Evolutionary conservation across 257 asterid genomes (phyloP), one percentile per base, ranked within the genome.

Genomic region (Thymus quinquecostatus): DNA sequence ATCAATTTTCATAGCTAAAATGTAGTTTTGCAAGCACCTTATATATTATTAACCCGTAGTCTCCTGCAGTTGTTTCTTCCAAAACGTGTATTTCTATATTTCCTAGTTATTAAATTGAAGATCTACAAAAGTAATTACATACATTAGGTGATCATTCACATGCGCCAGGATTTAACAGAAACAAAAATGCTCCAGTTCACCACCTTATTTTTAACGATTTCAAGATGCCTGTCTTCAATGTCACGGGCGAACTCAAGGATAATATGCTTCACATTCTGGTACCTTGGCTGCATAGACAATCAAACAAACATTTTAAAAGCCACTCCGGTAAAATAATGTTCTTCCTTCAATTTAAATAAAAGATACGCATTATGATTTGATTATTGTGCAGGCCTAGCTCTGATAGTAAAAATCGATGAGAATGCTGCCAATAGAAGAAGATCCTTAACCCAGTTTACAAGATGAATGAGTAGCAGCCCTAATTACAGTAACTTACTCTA

Each of bases 231-330:
- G 81, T 91, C 99, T 77, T 91, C 97, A 70, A 91, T 77, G 77
- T 88, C 95, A 45, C 83, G 96, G 45, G 92, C 88, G 66, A 94
- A 94, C 85, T 94, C 99, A 51, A 94, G 97, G 87, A 78, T 90
- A 78, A 94, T 82, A 68, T 83, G 90, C 89, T 88, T 92, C 87
- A 94, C 92, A 84, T 83, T 88, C 60, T 49, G 85, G 81, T 91
- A 94, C 64, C 99, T 87, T 3, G 88, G 78, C 99, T 94, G 90
- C 86, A 81, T 21, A 73, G 76, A 70, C 61, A 68, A 73, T 54
- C 49, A 72, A 32, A 73, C 32, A n/a, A 33, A 5, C 33, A 8
- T 56, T 57, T 70, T 11, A 81, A 68, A 75, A 47, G 64, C 55
- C 68, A 71, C 51, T 5, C 33, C 5, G 63, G 57, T 34, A 45